Evolutionary conservation across 331 rosid genomes (phyloP).

Genomic region (Ulmus americana): DNA sequence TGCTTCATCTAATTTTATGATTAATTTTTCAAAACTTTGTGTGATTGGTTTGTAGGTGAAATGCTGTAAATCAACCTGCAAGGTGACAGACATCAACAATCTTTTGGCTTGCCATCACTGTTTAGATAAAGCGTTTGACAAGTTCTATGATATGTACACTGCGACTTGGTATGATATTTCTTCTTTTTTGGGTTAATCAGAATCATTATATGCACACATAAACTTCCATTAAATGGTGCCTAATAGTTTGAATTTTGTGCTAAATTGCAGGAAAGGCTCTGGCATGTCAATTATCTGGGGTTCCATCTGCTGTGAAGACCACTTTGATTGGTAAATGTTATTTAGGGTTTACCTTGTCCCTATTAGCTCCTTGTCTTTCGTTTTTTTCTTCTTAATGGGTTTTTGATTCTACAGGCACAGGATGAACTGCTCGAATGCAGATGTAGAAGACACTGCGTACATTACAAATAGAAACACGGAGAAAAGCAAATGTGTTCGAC

Average conservation of each 20-base stretch:
- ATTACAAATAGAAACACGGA: slow-evolving; percentile 36
- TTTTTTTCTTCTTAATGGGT: slow-evolving; percentile 1
- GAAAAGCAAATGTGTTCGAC: slow-evolving; percentile 32
- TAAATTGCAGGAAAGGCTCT: slow-evolving; percentile 56
- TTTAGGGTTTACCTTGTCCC: too few species aligned
- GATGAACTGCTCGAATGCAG: slow-evolving; percentile 76
- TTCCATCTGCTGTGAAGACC: slow-evolving; percentile 84
- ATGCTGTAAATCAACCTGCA: slow-evolving; percentile 84
- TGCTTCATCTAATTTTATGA: neutral
- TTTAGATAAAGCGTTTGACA: slow-evolving; percentile 75
- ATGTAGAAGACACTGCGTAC: slow-evolving; percentile 51
- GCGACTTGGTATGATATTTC: slow-evolving; percentile 59
- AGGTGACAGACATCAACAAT: slow-evolving; percentile 62
- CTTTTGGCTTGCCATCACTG: slow-evolving; percentile 74
- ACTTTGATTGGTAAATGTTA: slow-evolving; percentile 49
- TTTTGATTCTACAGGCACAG: slow-evolving; percentile 54
- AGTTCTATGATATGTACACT: slow-evolving; percentile 77
- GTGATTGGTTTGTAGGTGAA: slow-evolving; percentile 46
- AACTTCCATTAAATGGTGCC: neutral
- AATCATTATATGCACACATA: too few species aligned
- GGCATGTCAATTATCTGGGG: slow-evolving; percentile 65
- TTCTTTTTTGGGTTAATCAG: too few species aligned
- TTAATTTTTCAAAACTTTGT: neutral
- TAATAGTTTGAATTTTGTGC: slow-evolving; percentile 7
- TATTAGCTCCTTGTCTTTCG: neutral